These are phyloP conservation scores for Colletotrichum lentis DNA, from an alignment of 2,329 filamentous ascomycete species.

Conservation along the genomic window DNA sequence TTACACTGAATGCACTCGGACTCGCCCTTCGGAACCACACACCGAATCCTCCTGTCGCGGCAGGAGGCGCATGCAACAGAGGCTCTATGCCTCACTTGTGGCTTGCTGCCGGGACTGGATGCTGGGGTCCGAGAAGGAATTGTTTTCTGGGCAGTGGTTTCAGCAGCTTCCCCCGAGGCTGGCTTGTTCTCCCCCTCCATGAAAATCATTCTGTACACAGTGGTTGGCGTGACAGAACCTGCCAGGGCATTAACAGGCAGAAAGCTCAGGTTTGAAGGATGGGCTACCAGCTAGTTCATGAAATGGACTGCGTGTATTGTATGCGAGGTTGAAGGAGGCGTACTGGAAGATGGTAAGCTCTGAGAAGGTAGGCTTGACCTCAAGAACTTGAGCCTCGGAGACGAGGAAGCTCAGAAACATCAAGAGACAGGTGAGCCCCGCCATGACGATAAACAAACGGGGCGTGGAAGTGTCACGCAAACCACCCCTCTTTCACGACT, in stretches of 20 bases:
- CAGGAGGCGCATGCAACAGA: constrained; percentile 65
- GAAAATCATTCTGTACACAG: constrained; percentile 11
- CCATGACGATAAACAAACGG: constrained; percentile 24
- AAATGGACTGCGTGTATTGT: no score
- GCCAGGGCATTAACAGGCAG: not conserved
- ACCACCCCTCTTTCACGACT: constrained; percentile 21
- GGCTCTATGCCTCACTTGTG: constrained; percentile 56
- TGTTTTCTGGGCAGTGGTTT: constrained; percentile 48
- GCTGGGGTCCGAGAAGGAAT: constrained; percentile 44
- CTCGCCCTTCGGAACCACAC: constrained; percentile 62
- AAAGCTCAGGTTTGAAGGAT: no score
- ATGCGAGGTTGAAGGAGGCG: not conserved
- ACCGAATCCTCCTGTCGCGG: constrained; percentile 56
- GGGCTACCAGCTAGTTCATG: no score
- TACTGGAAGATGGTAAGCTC: not conserved
- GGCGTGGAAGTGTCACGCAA: constrained; percentile 20
- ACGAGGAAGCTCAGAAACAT: constrained; percentile 5
- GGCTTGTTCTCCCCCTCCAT: constrained; percentile 7
- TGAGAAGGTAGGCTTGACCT: not conserved
- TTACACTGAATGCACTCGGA: constrained; percentile 62
- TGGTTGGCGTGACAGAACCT: not conserved
- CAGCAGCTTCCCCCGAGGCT: constrained; percentile 39
- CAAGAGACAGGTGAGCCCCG: not conserved
- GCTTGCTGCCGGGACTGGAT: constrained; percentile 45
- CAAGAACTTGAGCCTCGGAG: not conserved